These are phyloP conservation scores for Kwoniella sp. DNA, from an alignment of 768 basidiomycete genomes.

Conservation along the genomic window DNA sequence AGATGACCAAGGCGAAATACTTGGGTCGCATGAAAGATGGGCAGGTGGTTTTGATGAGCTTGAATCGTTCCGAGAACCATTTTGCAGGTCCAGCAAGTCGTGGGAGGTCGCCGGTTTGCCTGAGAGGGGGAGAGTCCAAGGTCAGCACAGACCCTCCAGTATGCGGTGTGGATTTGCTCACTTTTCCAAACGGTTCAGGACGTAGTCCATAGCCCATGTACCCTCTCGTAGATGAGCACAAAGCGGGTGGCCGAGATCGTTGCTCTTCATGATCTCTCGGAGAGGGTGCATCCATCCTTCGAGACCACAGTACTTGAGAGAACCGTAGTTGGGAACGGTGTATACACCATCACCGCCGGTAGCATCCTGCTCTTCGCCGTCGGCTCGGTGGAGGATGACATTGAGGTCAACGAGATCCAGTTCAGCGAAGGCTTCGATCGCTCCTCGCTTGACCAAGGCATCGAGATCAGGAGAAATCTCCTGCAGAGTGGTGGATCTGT, in stretches of 20 bases:
- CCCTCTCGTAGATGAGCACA: slow-evolving; percentile 85
- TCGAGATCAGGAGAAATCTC: slow-evolving; percentile 73
- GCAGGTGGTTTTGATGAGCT: slow-evolving; percentile 69
- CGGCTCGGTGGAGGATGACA: slow-evolving; percentile 77
- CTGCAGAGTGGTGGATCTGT: slow-evolving; percentile 2
- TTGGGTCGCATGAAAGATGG: slow-evolving; percentile 92
- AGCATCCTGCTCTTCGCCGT: slow-evolving; percentile 88
- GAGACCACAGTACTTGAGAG: slow-evolving; percentile 85
- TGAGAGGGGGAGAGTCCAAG: slow-evolving; percentile 13
- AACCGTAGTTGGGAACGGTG: slow-evolving; percentile 72
- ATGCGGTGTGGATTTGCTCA: slow-evolving; percentile 57
- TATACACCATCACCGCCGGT: slow-evolving; percentile 81
- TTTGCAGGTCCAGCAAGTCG: slow-evolving; percentile 68
- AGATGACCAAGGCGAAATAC: slow-evolving; percentile 89
- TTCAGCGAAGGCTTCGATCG: slow-evolving; percentile 69
- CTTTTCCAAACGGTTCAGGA: slow-evolving; percentile 69
- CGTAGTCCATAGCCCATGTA: slow-evolving; percentile 89
- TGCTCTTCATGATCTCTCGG: slow-evolving; percentile 77
- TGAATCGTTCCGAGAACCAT: slow-evolving; percentile 89
- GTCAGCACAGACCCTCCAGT: no score
- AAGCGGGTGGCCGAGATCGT: slow-evolving; percentile 90
- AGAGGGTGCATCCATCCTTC: slow-evolving; percentile 97
- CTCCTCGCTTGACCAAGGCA: slow-evolving; percentile 69
- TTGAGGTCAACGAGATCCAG: slow-evolving; percentile 87
- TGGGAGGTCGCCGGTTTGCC: slow-evolving; percentile 65